Conservation (phyloP, 2,329 filamentous ascomycete species). For the Thelonectria blattea region DNA sequence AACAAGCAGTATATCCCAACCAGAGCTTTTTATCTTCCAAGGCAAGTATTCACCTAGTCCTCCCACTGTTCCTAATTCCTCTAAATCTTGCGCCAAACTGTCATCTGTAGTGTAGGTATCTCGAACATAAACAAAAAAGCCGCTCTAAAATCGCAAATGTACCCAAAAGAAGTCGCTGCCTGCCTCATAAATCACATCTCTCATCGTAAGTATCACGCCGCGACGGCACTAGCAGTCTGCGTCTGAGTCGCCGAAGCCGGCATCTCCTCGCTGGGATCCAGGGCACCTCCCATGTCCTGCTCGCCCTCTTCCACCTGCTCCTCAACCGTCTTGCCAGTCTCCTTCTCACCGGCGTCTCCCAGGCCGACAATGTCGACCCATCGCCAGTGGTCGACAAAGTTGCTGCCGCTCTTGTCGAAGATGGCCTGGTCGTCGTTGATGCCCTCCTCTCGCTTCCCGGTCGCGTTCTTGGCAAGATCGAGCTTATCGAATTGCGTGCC, state of each 20-base stretch:
- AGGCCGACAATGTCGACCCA: conserved; percentile 61
- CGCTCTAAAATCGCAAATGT: neutral
- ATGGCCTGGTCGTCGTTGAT: conserved; percentile 58
- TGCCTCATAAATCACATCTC: neutral
- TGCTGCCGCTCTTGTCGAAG: conserved; percentile 50
- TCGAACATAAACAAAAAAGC: neutral
- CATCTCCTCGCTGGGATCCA: conserved; percentile 43
- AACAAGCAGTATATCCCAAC: neutral
- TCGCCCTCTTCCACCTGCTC: conserved; percentile 46
- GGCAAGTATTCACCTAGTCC: too few species aligned
- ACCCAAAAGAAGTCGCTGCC: neutral
- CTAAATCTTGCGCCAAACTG: neutral
- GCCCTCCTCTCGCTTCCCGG: conserved; percentile 42
- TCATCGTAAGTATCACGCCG: conserved; percentile 21
- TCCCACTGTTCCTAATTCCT: neutral
- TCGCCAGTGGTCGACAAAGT: conserved; percentile 54
- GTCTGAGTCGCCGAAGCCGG: conserved; percentile 8
- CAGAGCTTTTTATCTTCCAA: neutral
- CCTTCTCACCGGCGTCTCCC: conserved; percentile 42
- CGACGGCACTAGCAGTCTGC: conserved; percentile 24
- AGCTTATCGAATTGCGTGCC: conserved; percentile 49
- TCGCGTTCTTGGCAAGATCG: conserved; percentile 30
- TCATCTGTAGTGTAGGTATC: neutral
- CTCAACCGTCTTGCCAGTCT: conserved; percentile 38
- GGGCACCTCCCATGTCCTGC: conserved; percentile 43